Conservation (phyloP, 108 stramenopile species). For the Poteriospumella lacustris region DNA sequence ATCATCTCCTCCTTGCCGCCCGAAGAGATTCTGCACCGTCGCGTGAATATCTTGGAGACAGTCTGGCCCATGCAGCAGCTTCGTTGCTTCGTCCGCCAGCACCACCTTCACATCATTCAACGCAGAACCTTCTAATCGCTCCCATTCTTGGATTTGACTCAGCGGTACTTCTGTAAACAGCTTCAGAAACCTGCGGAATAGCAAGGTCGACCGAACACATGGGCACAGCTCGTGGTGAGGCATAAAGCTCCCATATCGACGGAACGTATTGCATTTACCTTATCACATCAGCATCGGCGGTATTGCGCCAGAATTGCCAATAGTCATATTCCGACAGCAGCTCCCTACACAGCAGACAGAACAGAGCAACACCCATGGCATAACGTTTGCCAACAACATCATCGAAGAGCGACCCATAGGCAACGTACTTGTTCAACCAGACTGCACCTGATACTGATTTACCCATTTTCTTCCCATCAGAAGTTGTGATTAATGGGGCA, state of each 20-base stretch:
- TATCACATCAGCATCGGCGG: constrained; percentile 58
- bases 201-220: too few species aligned
- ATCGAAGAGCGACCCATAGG: neutral
- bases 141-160: constrained; percentile 59
- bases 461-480: constrained; percentile 97
- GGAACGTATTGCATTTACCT: too few species aligned
- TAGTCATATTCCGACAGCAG: constrained; percentile 85
- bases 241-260: too few species aligned
- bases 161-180: constrained; percentile 83
- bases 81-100: constrained; percentile 88
- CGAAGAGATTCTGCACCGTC: constrained; percentile 74
- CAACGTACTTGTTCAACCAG: constrained; percentile 72
- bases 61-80: constrained; percentile 79
- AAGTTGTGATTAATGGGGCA: constrained; percentile 90
- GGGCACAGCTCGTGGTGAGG: too few species aligned
- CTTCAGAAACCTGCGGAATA: constrained; percentile 83
- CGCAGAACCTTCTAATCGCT: constrained; percentile 59
- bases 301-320: constrained; percentile 98
- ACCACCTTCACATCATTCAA: constrained; percentile 87
- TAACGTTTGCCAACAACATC: neutral
- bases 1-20: constrained; percentile 33
- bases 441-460: constrained; percentile 93
- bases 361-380: neutral
- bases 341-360: constrained; percentile 43
- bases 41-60: constrained; percentile 74